Evolutionary conservation across 176 grass and related monocot genomes (phyloP).

Genomic region (Musa acuminata): DNA sequence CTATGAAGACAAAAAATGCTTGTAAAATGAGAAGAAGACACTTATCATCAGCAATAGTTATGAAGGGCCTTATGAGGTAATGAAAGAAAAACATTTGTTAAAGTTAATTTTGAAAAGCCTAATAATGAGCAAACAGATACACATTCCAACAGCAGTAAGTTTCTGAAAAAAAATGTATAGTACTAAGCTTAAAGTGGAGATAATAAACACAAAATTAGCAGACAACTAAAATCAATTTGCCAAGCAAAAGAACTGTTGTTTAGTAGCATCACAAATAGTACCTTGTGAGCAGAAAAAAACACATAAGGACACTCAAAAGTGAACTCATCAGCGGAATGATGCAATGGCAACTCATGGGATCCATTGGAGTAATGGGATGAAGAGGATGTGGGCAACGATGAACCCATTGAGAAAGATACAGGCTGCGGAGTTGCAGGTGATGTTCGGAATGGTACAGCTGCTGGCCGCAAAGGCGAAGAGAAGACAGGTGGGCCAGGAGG

Average conservation of each 20-base stretch:
- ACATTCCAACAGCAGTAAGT: not conserved
- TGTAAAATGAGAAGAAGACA: not conserved
- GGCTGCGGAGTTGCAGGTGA: constrained; percentile 52
- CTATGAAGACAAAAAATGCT: constrained; percentile 25
- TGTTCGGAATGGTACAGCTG: constrained; percentile 60
- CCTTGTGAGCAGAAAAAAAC: constrained; percentile 93
- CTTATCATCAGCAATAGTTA: not conserved
- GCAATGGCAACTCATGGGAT: constrained; percentile 35
- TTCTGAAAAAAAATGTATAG: not conserved
- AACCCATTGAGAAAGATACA: constrained; percentile 28
- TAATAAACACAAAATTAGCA: not conserved
- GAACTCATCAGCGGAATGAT: constrained; percentile 28
- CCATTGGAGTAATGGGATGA: constrained; percentile 53
- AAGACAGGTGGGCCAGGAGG: constrained; percentile 81
- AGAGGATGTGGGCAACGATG: constrained; percentile 54
- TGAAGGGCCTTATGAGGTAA: not conserved
- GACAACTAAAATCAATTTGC: no score
- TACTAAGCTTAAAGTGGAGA: not conserved
- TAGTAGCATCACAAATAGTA: constrained; percentile 10
- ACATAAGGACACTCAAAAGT: constrained; percentile 64
- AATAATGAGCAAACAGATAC: not conserved
- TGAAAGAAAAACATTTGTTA: not conserved
- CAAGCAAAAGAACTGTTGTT: constrained; percentile 3
- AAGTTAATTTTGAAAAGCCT: not conserved
- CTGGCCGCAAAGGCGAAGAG: constrained; percentile 68